Evolutionary conservation across 441 rosid genomes (phyloP), one percentile per base, ranked within the genome.

Genomic region (Erodium moschatum): DNA sequence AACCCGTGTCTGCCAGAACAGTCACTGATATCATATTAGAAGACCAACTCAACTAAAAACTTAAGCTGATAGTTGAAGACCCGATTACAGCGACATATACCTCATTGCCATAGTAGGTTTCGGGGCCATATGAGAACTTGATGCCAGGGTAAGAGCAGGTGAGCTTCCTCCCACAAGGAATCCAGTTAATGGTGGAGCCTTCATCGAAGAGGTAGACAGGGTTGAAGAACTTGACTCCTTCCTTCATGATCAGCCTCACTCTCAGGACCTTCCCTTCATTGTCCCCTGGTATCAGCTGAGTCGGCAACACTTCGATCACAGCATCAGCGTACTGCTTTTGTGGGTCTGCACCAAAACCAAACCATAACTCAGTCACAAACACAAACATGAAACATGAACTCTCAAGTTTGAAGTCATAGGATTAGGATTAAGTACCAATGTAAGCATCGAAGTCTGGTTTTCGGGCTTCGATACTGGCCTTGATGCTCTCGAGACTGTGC

Each of bases 81-180:
- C 4, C 3, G 4, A 29, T 29, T 29, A 29, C 0, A 29, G 31
- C n/a, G n/a, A n/a, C 1, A 11, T 0, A 71, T 78, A 85, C 91
- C 95, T 89, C 95, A 0, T 89, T 77, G 76, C 80, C 83, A 60
- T 72, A 93, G 78, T 93, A 93, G 63, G 85, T 15, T 15, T 91
- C 93, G 1, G 97, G 98, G 52, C 84, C 86, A 60, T 93, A 89
- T 68, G 71, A 48, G 78, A 93, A 93, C 77, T 91, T 93, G 85
- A 93, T 93, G 67, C 98, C 98, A 4, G 98, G 98, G 86, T 93
- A 93, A 27, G 97, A 91, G 78, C 98, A 93, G 20, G 96, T 88
- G 70, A 93, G 98, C 81, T 93, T 93, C 74, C 98, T 87, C 18
- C 98, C 98, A 2, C 98, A 93, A 3, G 98, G 98, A 11, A 93